Base-by-base conservation (phyloP, 345 rosid genomes). In the Moricandia moricandioides region DNA sequence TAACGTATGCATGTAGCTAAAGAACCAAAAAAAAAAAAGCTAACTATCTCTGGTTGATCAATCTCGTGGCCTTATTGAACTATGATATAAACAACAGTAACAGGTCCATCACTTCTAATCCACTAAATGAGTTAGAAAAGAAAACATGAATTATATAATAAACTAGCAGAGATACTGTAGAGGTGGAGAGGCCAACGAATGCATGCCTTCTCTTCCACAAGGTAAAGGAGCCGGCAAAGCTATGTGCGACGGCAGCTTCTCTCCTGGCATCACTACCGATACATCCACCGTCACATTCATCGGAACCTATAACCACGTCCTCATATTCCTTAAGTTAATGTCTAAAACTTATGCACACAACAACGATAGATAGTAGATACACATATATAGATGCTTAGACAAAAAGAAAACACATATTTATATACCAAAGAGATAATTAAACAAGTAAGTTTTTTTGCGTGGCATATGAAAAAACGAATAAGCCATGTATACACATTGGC, bases 181-280 rank as follows among this genome's bases (percentile, higher is more conserved):
- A 61, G 78, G 58, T 86, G 92, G 62, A 83, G 65, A 67, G 93
- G 93, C 88, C 91, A 88, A 62, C 40, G 66, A 33, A 84, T 78
- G 52, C 8, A n/a, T n/a, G 73, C 86, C 83, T 83, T 93, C 97
- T 79, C 97, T 87, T 10, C 78, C 72, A 72, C 97, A 88, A 55
- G 97, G 91, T 13, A 91, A 84, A n/a, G 98, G 97, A 52, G 96
- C 88, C 16, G 89, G 92, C 64, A 86, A 89, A 11, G 98, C 98
- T 62, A 93, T 88, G 82, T 74, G 86, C 61, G 95, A 89, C 10
- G 98, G 96, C 40, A 81, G 34, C 13, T 82, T 80, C 72, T 88
- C 86, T 58, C 97, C 98, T 1, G 98, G 98, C 97, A 93, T 93
- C 84, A 87, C 67, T 33, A 91, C 96, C 35, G 96, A 88, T 76